A percentile compares a stretch with the other conserved stretches of the same genome.
Conservation (phyloP, 1,284 basidiomycete genomes). For the Cryptococcus sp. region DNA sequence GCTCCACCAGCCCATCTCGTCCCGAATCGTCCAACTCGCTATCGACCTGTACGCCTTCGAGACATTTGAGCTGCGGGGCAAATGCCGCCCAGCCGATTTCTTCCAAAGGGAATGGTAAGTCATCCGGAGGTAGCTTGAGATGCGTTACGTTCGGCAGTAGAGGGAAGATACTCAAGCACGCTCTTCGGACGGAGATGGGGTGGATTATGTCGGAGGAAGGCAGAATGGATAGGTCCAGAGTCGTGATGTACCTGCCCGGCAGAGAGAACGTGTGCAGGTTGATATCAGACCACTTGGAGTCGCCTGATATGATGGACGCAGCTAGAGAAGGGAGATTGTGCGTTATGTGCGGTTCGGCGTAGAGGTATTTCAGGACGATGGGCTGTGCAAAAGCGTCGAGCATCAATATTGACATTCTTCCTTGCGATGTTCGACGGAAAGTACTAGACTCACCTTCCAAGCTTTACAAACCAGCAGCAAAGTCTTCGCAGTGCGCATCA, state of each 20-base stretch:
- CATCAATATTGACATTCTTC: background rate
- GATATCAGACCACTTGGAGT: constrained; percentile 80
- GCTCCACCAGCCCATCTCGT: constrained; percentile 50
- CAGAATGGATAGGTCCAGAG: constrained; percentile 68
- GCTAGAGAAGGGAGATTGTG: constrained; percentile 63
- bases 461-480: constrained; percentile 68
- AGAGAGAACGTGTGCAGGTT: constrained; percentile 77
- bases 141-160: constrained; percentile 18
- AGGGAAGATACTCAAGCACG: constrained; percentile 44
- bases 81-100: constrained; percentile 58
- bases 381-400: constrained; percentile 57
- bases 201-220: constrained; percentile 43
- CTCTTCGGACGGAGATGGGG: constrained; percentile 64
- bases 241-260: constrained; percentile 78
- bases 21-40: constrained; percentile 39
- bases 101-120: constrained; percentile 52
- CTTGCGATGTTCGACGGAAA: constrained; percentile 1
- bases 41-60: constrained; percentile 65
- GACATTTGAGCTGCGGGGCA: constrained; percentile 55
- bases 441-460: constrained; percentile 64
- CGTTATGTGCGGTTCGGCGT: constrained; percentile 62
- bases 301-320: constrained; percentile 61
- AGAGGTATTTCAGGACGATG: constrained; percentile 67
- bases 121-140: constrained; percentile 66
- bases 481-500: constrained; percentile 40